A percentile compares a stretch with the other conserved stretches of the same genome.
Conservation (phyloP, 2,329 filamentous ascomycete genomes). For the Aspergillus brunneoviolaceus region DNA sequence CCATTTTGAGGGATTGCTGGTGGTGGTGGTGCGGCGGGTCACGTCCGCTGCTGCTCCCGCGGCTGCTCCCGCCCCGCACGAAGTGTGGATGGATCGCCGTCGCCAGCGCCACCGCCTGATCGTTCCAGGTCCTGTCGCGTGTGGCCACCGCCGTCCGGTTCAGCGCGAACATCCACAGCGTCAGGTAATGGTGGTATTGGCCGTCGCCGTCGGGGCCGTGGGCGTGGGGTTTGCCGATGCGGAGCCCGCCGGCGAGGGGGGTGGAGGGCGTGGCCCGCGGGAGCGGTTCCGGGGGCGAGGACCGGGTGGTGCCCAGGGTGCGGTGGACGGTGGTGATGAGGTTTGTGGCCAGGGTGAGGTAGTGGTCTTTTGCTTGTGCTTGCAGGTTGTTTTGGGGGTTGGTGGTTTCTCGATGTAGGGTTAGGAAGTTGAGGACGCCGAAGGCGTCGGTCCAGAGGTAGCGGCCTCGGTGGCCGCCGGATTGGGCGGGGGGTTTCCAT, state of each 20-base stretch:
- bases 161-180: slow-evolving; percentile 63
- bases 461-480: slow-evolving; percentile 57
- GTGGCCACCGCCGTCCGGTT: slow-evolving; percentile 54
- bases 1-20: slow-evolving; percentile 35
- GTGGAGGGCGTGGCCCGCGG: slow-evolving; percentile 53
- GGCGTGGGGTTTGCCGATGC: slow-evolving; percentile 57
- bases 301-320: slow-evolving; percentile 53
- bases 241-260: slow-evolving; percentile 55
- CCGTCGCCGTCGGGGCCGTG: slow-evolving; percentile 55
- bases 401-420: slow-evolving; percentile 46
- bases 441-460: slow-evolving; percentile 64
- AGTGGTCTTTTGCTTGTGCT: slow-evolving; percentile 34
- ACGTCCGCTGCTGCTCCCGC: slow-evolving; percentile 8
- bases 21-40: too few species aligned
- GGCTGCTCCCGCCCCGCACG: slow-evolving; percentile 42
- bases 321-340: slow-evolving; percentile 55
- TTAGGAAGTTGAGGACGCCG: slow-evolving; percentile 60
- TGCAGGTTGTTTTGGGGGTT: not conserved
- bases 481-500: slow-evolving; percentile 53
- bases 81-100: slow-evolving; percentile 55
- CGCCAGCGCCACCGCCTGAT: slow-evolving; percentile 53
- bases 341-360: slow-evolving; percentile 50
- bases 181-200: slow-evolving; percentile 63
- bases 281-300: slow-evolving; percentile 46
- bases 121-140: slow-evolving; percentile 49